These are phyloP conservation scores for Entomophthora muscae DNA, from an alignment of 371 early-diverging fungal genomes.

Conservation along the genomic window DNA sequence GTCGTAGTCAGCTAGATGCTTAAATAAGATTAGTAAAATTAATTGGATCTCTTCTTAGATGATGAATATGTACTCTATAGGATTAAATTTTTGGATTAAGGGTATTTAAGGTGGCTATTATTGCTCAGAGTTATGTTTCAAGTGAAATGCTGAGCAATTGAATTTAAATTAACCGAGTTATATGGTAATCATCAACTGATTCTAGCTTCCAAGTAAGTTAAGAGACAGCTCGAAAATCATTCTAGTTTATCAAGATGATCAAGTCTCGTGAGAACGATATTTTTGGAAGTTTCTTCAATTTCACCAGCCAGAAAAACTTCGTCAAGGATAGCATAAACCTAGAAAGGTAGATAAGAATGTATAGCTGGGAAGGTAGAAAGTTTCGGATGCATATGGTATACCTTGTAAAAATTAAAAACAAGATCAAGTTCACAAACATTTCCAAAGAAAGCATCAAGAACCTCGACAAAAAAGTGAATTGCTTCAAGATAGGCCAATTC, in stretches of 20 bases:
- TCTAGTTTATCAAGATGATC: conserved; percentile 63
- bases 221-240: conserved; percentile 14
- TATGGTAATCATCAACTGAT: background rate
- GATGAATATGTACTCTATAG: too few relatives aligned
- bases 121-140: too few relatives aligned
- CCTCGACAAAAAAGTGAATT: conserved; percentile 96
- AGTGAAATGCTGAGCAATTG: too few relatives aligned
- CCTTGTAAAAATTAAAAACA: conserved; percentile 93
- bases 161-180: too few relatives aligned
- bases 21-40: too few relatives aligned
- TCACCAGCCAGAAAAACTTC: conserved; percentile 96
- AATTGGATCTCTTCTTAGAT: too few relatives aligned
- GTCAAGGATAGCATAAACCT: conserved; percentile 93
- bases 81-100: too few relatives aligned
- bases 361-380: too few relatives aligned
- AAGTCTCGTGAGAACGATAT: conserved; percentile 45
- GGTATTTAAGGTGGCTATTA: too few relatives aligned
- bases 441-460: conserved; percentile 90
- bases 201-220: background rate
- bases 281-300: conserved; percentile 88
- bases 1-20: too few relatives aligned
- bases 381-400: too few relatives aligned
- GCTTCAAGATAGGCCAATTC: conserved; percentile 86
- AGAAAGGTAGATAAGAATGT: too few relatives aligned
- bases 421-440: conserved; percentile 96